Base-by-base conservation (phyloP, 495 filamentous ascomycete genomes). In the Aspergillus campestris region DNA sequence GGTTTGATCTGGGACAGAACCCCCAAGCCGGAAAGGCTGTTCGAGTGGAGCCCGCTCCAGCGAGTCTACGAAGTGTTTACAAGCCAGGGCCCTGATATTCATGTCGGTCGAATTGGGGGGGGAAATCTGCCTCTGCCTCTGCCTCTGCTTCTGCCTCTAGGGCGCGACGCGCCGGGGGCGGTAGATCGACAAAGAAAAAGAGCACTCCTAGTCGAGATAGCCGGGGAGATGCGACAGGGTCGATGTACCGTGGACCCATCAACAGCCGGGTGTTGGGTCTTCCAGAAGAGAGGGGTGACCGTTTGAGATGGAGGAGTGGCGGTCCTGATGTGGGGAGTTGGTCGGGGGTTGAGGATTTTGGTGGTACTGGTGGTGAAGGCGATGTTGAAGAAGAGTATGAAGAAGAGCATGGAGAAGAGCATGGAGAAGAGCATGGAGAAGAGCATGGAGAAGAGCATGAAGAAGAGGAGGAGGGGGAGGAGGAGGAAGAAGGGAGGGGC, bases 321-420 rank as follows among this genome's bases (percentile, higher is more conserved):
- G 31, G 58, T n/a, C 65, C 65, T 3, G 55, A 65, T 39, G 6
- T 34, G 34, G 58, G 52, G 14, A 62, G 56, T 1, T 66, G 63
- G 65, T 57, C 53, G 35, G 27, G 28, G 24, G 62, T 62, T n/a
- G 49, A 61, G 41, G 60, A 59, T 48, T 66, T 58, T 34, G 43
- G 50, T 45, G 46, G 38, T 3, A 24, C 18, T 24, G 18, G 4
- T 24, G 18, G 18, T 24, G 18, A 24, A 2, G 18, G 4, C 4
- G 7, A 34, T 12, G 31, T 34, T 10, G 31, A 34, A 10, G 27
- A 13, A 27, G 51, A 53, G 7, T n/a, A n/a, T n/a, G n/a, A n/a
- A 31, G 12, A 37, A n/a, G 35, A 14, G 30, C 44, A 30, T 8
- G 45, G 5, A 47, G 43, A 37, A 28, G 33, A 8, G 18, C n/a